Evolutionary conservation across 441 rosid genomes (phyloP).

Genomic region (Gossypium lobatum): DNA sequence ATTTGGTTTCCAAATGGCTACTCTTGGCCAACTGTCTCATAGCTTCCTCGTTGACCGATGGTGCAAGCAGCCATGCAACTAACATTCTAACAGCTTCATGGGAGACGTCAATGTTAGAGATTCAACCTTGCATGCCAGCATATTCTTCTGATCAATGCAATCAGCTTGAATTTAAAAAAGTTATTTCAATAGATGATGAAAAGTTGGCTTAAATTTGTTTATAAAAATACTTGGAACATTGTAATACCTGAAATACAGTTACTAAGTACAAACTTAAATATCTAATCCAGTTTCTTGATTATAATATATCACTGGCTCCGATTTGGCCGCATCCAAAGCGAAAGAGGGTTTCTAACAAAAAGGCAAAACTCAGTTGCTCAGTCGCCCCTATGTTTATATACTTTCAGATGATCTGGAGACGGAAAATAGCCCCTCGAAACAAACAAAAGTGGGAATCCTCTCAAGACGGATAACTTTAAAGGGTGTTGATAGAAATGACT

Average conservation of each 20-base stretch:
- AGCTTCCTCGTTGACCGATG: too few relatives aligned
- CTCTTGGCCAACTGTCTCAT: too few relatives aligned
- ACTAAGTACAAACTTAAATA: neutral
- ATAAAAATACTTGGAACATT: too few relatives aligned
- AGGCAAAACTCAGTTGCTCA: neutral
- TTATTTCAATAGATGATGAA: constrained; percentile 28
- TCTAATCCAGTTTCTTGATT: neutral
- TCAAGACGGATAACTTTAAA: constrained; percentile 10
- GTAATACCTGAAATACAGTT: neutral
- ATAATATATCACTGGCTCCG: neutral
- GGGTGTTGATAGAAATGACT: constrained; percentile 58
- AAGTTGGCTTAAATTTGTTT: neutral
- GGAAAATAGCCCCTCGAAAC: neutral
- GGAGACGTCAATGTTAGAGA: neutral
- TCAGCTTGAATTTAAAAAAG: constrained; percentile 7
- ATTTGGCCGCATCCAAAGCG: too few relatives aligned
- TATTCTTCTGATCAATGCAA: neutral
- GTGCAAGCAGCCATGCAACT: too few relatives aligned
- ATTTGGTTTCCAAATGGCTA: too few relatives aligned
- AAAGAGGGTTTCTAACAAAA: too few relatives aligned
- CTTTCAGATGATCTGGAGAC: neutral
- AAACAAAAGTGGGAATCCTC: neutral
- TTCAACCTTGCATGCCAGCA: constrained; percentile 8
- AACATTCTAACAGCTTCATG: neutral
- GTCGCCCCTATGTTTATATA: neutral